Percentiles rank a stretch among this genome's conserved stretches.
Conservation (phyloP, 75 land plant species). For the Pseudotsuga menziesii region DNA sequence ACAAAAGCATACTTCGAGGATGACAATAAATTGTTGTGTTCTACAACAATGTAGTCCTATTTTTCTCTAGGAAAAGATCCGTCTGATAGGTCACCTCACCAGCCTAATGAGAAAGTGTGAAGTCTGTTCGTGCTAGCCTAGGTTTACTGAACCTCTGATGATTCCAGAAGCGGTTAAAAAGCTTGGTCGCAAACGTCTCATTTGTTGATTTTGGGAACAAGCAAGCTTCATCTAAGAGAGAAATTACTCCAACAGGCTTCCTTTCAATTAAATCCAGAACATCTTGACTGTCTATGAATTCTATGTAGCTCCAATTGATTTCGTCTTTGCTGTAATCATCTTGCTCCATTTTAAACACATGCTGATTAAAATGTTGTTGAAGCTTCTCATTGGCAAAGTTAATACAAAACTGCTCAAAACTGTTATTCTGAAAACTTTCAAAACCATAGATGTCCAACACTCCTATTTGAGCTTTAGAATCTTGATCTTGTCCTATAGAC, state of each 20-base stretch:
- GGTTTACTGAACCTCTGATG: conserved; percentile 76
- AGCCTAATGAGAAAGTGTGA: conserved; percentile 88
- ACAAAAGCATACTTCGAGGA: conserved; percentile 79
- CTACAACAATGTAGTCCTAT: conserved; percentile 94
- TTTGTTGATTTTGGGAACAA: conserved; percentile 98
- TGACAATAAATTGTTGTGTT: conserved; percentile 84
- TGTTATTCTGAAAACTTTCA: too few species aligned
- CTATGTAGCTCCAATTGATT: too few species aligned
- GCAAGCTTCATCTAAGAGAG: conserved; percentile 84
- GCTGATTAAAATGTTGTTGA: too few species aligned
- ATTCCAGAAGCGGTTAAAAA: conserved; percentile 64
- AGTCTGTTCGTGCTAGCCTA: conserved; percentile 88
- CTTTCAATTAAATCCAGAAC: too few species aligned
- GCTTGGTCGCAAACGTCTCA: conserved; percentile 85
- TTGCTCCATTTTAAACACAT: too few species aligned
- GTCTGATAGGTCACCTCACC: conserved; percentile 98
- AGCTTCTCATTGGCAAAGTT: too few species aligned
- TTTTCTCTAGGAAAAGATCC: conserved; percentile 88
- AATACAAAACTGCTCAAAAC: too few species aligned
- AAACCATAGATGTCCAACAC: too few species aligned
- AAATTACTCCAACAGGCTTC: conserved; percentile 82
- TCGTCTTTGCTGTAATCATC: too few species aligned
- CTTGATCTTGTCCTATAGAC: too few species aligned
- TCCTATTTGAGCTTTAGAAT: too few species aligned
- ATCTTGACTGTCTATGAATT: too few species aligned